Evolutionary conservation across 805 yeast species (phyloP).

Genomic region (Candida maltosa): DNA sequence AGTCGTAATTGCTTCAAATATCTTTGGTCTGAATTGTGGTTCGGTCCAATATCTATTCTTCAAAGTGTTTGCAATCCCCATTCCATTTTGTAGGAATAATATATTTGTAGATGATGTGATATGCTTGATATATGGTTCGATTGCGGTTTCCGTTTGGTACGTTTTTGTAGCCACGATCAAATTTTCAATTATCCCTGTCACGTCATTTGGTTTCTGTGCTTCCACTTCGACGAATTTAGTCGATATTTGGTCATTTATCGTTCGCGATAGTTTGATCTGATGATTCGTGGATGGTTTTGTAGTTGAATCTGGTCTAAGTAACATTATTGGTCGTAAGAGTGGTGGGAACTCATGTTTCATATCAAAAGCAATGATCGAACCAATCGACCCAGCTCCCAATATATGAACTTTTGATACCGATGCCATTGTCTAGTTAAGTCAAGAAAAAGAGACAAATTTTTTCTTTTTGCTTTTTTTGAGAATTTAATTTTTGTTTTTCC

Average conservation of each 20-base stretch:
- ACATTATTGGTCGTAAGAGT: conserved; percentile 34
- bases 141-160: conserved; percentile 64
- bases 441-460: background rate
- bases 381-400: conserved; percentile 55
- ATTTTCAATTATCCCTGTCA: conserved; percentile 39
- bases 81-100: conserved; percentile 78
- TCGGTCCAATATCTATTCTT: conserved; percentile 53
- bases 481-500: background rate
- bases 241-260: too few relatives aligned
- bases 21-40: conserved; percentile 43
- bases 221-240: conserved; percentile 7
- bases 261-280: conserved; percentile 1
- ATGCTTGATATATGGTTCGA: conserved; percentile 49
- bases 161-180: conserved; percentile 80
- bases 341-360: conserved; percentile 39
- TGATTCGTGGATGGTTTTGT: background rate
- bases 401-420: conserved; percentile 25
- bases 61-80: conserved; percentile 65
- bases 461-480: background rate
- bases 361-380: conserved; percentile 44
- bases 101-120: conserved; percentile 53
- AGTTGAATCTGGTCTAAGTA: conserved; percentile 18
- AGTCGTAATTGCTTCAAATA: conserved; percentile 73
- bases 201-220: conserved; percentile 16
- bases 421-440: background rate